Evolutionary conservation across 495 filamentous ascomycete genomes (phyloP).

Genomic region (Chaetomidium leptoderma): DNA sequence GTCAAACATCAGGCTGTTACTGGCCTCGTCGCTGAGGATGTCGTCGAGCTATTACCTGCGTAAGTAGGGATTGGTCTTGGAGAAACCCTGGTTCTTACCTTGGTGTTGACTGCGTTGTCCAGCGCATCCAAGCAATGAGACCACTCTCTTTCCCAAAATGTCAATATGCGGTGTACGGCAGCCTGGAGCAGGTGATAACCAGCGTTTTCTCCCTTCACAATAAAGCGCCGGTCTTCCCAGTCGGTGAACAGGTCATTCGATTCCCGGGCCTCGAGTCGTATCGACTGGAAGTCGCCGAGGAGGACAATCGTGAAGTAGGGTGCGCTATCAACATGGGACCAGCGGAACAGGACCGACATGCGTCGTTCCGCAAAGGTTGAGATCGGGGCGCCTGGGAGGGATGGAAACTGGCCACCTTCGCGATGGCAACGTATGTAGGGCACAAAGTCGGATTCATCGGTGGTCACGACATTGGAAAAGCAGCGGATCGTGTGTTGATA

Average conservation of each 20-base stretch:
- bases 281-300: neutral
- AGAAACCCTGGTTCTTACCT: neutral
- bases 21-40: neutral
- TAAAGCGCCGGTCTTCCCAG: slow-evolving; percentile 8
- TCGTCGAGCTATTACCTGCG: slow-evolving; percentile 7
- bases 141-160: slow-evolving; percentile 5
- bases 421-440: neutral
- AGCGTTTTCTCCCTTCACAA: slow-evolving; percentile 2
- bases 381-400: neutral
- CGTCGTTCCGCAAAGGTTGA: neutral
- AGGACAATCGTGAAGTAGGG: neutral
- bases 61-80: neutral
- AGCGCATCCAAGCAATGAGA: slow-evolving; percentile 3
- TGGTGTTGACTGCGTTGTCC: neutral
- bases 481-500: neutral
- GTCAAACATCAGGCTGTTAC: slow-evolving; percentile 12
- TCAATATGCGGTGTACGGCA: neutral
- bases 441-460: neutral
- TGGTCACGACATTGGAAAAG: neutral
- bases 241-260: neutral
- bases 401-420: neutral
- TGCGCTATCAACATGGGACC: neutral
- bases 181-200: slow-evolving; percentile 13
- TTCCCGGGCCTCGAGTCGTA: neutral
- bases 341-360: slow-evolving; percentile 1